Evolutionary conservation across 345 rosid species (phyloP), one percentile per base, ranked within the genome.

Genomic region (Sisymbrium irio): DNA sequence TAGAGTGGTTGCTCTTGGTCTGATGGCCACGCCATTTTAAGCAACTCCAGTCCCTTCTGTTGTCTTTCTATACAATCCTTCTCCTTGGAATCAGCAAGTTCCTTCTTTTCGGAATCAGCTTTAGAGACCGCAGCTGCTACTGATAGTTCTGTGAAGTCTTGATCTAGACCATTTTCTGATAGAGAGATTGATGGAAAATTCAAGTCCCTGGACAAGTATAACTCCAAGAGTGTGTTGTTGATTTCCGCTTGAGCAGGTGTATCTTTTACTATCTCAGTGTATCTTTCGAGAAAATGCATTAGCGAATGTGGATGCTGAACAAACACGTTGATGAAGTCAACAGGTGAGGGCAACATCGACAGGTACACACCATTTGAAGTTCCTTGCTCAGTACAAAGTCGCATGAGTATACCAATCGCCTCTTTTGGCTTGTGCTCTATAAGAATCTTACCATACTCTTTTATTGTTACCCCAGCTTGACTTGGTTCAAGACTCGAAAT

Each of bases 161-260:
- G 71, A 78, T 86, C 89, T 25, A 77, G 42, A 65, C 82, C 92
- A 73, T 81, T 80, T 54, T 70, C 73, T 45, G 84, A 82, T 82
- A 81, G 88, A 35, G 88, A 88, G 41, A 90, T 78, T 73, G 89
- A 87, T 53, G 94, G 96, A 67, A 92, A 92, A 85, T 87, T 80
- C 85, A 95, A 79, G 85, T 92, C 98, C 80, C 82, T 86, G 67
- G 98, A 95, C 80, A 92, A 80, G 82, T 92, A 92, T 70, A 95
- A 67, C 82, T 95, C 99, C 80, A 95, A 73, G 64, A 95, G 92
- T 25, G 99, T 92, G 67, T 90, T 95, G 65, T 95, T 87, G 72
- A 95, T 92, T 83, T 95, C 99, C 35, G 88, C 89, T 78, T 95
- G 99, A 71, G 97, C 96, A 75, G 98, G 97, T n/a, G 99, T 90